phyloP scores from a whole-genome alignment of 2,329 filamentous ascomycete genomes.

The Cyclaneusma minus region DNA sequence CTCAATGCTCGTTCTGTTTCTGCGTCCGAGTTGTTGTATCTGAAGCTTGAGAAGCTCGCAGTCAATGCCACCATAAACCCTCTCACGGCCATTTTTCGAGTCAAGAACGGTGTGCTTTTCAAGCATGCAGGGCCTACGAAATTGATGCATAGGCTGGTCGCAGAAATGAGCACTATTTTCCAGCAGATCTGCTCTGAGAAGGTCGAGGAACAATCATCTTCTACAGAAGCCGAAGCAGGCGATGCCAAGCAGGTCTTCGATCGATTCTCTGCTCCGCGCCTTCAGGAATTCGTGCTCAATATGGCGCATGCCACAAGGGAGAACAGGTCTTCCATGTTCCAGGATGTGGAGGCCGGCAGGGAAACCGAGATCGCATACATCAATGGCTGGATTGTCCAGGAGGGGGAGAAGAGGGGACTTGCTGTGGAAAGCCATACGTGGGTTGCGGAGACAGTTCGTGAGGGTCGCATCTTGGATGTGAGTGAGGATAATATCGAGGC shows the following conservation, averaged over 20 bases:
- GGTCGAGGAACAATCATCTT: conserved; percentile 27
- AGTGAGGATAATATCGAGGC: too few relatives aligned
- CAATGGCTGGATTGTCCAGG: conserved; percentile 36
- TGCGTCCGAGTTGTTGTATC: conserved; percentile 27
- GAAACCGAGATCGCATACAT: conserved; percentile 40
- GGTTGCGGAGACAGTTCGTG: conserved; percentile 28
- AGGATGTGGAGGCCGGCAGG: conserved; percentile 36
- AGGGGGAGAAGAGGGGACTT: conserved; percentile 12
- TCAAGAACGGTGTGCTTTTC: conserved; percentile 65
- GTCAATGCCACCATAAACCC: conserved; percentile 74
- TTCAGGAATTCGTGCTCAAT: conserved; percentile 29
- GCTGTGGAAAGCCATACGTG: conserved; percentile 24
- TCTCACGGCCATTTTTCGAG: conserved; percentile 62
- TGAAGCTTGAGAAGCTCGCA: conserved; percentile 78
- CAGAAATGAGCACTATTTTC: conserved; percentile 63
- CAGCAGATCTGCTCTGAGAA: conserved; percentile 25
- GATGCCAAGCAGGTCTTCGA: neutral
- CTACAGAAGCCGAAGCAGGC: conserved; percentile 30
- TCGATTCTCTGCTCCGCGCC: conserved; percentile 8
- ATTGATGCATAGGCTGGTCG: conserved; percentile 52
- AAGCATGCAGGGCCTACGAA: conserved; percentile 36
- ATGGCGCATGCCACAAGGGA: conserved; percentile 31
- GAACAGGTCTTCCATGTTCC: conserved; percentile 47
- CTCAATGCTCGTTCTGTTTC: conserved; percentile 2
- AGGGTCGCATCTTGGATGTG: too few relatives aligned